Base-by-base conservation (phyloP, 352 stramenopile genomes). In the Globisporangium nagaii region DNA sequence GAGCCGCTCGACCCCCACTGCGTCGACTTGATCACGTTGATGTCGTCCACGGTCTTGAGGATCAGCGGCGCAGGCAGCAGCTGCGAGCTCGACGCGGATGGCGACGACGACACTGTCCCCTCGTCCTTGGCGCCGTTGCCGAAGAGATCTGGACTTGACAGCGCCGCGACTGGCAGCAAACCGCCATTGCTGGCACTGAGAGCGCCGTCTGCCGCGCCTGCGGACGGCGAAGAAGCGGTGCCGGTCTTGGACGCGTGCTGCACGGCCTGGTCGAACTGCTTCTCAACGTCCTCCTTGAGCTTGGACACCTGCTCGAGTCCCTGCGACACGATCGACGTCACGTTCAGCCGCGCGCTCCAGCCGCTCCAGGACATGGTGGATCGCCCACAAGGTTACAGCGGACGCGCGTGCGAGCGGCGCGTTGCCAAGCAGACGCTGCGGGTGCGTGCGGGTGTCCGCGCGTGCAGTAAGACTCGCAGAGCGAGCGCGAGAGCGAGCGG, bases 211-310 rank as follows among this genome's bases (percentile, higher is more conserved):
- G 35, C 36, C 36, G 42, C 15, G 20, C 3, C 25, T 35, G 50
- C 25, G 30, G 48, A 41, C 24, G 60, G 63, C 4, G n/a, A n/a
- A n/a, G n/a, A n/a, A n/a, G n/a, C n/a, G n/a, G n/a, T n/a, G n/a
- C n/a, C n/a, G 8, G 15, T 34, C 42, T 57, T 60, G 41, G 19
- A 25, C 35, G 34, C 28, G 41, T 69, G 65, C 19, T 76, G 67
- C 34, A 93, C 79, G 34, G 82, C 79, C 56, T 93, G 77, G 44
- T 93, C 84, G 52, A 93, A 93, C 53, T 89, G 84, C 64, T 93
- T 93, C 64, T 93, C 84, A 47, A 93, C 84, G 57, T 93, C 84
- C 61, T 93, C 84, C 20, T 82, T 82, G 53, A 93, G 68, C 72
- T 71, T 90, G 37, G 65, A 75, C 50, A 93, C 84, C 60, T 93